These are phyloP conservation scores for Metschnikowia chrysomelidarum DNA, from an alignment of 805 yeast genomes.

Conservation along the genomic window DNA sequence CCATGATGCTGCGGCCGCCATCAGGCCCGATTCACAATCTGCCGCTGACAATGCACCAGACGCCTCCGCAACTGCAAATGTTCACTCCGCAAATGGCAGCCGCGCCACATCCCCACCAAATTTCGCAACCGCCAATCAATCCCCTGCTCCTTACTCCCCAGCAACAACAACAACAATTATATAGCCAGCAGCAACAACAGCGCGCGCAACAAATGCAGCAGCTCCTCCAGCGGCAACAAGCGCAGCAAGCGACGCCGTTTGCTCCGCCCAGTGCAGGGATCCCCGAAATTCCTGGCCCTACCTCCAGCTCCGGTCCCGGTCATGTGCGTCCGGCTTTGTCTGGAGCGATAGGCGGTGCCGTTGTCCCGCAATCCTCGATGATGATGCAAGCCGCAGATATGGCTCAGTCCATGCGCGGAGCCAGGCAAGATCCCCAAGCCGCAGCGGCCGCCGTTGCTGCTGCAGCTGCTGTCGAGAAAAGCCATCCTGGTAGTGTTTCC, in stretches of 20 bases:
- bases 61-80: slow-evolving; percentile 4
- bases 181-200: slow-evolving; percentile 11
- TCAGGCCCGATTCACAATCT: slow-evolving; percentile 5
- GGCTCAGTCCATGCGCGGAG: no score
- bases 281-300: slow-evolving; percentile 1
- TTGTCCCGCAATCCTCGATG: slow-evolving; percentile 2
- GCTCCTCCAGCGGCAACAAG: slow-evolving; percentile 13
- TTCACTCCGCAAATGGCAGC: slow-evolving; percentile 1
- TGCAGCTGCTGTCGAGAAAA: slow-evolving; percentile 5
- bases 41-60: slow-evolving; percentile 1
- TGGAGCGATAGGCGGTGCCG: slow-evolving; percentile 4
- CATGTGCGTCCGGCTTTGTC: slow-evolving; percentile 1
- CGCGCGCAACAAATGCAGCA: slow-evolving; percentile 5
- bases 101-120: slow-evolving; percentile 3
- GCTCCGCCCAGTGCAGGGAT: slow-evolving; percentile 6
- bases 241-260: no score
- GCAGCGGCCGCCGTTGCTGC: slow-evolving; percentile 9
- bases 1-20: slow-evolving; percentile 7
- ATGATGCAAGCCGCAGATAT: no score
- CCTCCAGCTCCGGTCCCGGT: slow-evolving; percentile 2
- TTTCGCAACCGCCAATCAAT: slow-evolving; percentile 2
- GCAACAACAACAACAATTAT: slow-evolving; percentile 5
- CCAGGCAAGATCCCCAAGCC: slow-evolving; percentile 1
- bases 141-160: slow-evolving; percentile 6
- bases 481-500: slow-evolving; percentile 4